Evolutionary conservation across 176 grass and related monocot genomes (phyloP).

Genomic region (Alopecurus myosuroides): DNA sequence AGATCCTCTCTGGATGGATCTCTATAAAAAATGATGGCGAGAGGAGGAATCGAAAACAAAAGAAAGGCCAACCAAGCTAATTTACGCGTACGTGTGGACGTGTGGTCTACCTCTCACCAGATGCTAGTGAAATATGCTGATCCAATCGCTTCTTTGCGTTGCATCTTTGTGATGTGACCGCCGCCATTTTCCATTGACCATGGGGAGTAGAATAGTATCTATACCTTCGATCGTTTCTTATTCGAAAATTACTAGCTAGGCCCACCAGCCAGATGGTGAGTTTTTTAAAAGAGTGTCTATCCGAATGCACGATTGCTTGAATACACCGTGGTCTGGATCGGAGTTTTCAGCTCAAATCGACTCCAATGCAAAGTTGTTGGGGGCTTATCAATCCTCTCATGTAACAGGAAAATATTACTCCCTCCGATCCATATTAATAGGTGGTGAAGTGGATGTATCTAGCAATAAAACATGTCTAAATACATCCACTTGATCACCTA

Average conservation of each 20-base stretch:
- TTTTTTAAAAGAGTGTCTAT: no score
- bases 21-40: not conserved
- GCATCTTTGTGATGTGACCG: constrained; percentile 2
- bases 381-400: not conserved
- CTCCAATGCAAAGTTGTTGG: not conserved
- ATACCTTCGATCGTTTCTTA: not conserved
- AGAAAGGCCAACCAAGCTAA: not conserved
- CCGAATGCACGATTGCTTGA: not conserved
- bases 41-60: not conserved
- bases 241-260: not conserved
- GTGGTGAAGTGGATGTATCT: no score
- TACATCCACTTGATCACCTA: no score
- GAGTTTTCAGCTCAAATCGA: not conserved
- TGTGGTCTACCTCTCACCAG: not conserved
- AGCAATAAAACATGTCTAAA: no score
- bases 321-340: not conserved
- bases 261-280: not conserved
- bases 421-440: no score
- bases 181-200: not conserved
- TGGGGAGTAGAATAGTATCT: not conserved
- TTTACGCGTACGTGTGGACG: not conserved
- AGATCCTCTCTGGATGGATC: not conserved
- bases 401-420: not conserved
- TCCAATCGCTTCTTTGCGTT: not conserved
- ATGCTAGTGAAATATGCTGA: not conserved